Evolutionary conservation across 495 filamentous ascomycete species (phyloP).

Genomic region (Aspergillus sparsus): DNA sequence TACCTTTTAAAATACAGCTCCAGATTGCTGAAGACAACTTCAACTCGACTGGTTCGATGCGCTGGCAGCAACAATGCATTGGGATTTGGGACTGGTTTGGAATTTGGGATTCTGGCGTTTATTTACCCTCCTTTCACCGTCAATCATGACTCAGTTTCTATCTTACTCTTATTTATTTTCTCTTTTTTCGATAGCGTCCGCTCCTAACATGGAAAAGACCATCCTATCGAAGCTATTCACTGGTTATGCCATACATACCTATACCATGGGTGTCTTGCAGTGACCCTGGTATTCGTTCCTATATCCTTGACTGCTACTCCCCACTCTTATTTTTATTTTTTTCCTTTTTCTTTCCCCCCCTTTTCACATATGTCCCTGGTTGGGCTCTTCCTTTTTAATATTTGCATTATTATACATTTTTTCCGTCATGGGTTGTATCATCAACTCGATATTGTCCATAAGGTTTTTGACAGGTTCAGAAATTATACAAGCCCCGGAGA

Average conservation of each 20-base stretch:
- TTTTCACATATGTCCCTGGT: constrained; percentile 20
- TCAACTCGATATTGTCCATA: constrained; percentile 23
- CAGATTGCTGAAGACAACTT: constrained; percentile 18
- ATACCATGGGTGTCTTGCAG: constrained; percentile 15
- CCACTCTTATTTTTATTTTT: constrained; percentile 19
- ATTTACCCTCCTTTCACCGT: constrained; percentile 5
- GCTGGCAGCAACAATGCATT: constrained; percentile 26
- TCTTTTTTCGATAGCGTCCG: constrained; percentile 10
- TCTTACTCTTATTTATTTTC: constrained; percentile 2
- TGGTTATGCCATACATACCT: constrained; percentile 3
- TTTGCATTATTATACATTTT: constrained; percentile 13
- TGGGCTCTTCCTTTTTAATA: constrained; percentile 5
- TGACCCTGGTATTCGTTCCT: constrained; percentile 12
- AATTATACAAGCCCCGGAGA: constrained; percentile 10
- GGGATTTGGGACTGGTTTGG: constrained; percentile 23
- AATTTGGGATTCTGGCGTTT: constrained; percentile 29
- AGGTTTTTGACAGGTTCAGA: constrained; percentile 23
- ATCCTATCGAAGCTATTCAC: not conserved
- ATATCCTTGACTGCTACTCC: constrained; percentile 14
- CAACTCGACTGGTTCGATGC: constrained; percentile 27
- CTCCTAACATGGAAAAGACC: constrained; percentile 4
- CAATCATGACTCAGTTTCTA: not conserved
- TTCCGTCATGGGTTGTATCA: constrained; percentile 18
- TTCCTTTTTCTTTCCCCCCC: not conserved
- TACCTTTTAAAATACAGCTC: constrained; percentile 16